These are phyloP conservation scores for Papiliotrema fonsecae DNA, from an alignment of 1,284 basidiomycete genomes.

Conservation along the genomic window DNA sequence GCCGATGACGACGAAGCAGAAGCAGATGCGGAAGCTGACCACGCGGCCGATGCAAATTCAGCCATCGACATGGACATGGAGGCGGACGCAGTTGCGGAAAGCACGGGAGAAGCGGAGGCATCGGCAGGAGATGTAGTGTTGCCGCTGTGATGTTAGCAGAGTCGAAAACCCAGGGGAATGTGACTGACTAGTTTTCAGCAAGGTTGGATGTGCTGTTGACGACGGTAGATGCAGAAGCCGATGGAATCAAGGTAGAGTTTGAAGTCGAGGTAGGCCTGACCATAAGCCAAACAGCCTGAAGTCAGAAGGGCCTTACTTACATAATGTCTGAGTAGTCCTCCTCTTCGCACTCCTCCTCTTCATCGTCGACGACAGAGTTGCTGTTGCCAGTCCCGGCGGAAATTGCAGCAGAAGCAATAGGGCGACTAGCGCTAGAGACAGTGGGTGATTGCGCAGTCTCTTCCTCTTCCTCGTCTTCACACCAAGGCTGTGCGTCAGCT, in stretches of 20 bases:
- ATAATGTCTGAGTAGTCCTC: background rate
- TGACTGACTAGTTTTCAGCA: background rate
- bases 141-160: background rate
- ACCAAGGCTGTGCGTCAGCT: slow-evolving; percentile 1
- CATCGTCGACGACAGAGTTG: slow-evolving; percentile 8
- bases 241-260: background rate
- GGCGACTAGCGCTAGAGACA: background rate
- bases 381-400: background rate
- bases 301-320: no score
- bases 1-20: background rate
- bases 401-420: background rate
- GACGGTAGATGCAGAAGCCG: slow-evolving; percentile 1
- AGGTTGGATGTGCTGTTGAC: background rate
- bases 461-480: slow-evolving; percentile 3
- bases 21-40: slow-evolving; percentile 1
- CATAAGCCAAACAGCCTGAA: background rate
- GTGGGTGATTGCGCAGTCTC: background rate
- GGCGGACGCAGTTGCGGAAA: slow-evolving; percentile 1
- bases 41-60: slow-evolving; percentile 1
- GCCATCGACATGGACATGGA: slow-evolving; percentile 1
- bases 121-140: background rate
- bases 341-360: slow-evolving; percentile 21
- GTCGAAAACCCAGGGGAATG: background rate
- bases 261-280: background rate
- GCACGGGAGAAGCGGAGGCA: background rate